Evolutionary conservation across 495 filamentous ascomycete species (phyloP), one percentile per base, ranked within the genome.

Genomic region (Aspergillus sparsus): DNA sequence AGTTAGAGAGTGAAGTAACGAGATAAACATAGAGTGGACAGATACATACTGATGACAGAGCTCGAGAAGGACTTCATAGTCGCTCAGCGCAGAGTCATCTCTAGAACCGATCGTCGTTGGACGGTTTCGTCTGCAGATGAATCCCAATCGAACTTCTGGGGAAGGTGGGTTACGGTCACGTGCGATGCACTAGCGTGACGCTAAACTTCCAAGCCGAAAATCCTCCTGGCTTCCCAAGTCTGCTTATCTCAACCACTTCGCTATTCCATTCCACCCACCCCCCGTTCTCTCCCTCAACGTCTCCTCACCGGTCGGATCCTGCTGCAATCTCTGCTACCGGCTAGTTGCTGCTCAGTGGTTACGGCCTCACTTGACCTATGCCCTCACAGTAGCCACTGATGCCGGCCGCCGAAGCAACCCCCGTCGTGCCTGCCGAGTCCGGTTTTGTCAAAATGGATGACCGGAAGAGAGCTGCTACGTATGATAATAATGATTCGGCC

Each of bases 391-490:
- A 77, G 71, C 76, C 81, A 86, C 88, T 89, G 79, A 91, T 91
- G 89, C 87, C 87, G 85, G 81, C 87, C 83, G 82, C 86, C 74
- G 87, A 89, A 77, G 83, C 85, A 65, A 79, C 82, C 72, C 81
- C 87, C 74, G 81, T 87, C 76, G 76, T 80, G 80, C 83, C 89
- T 82, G 82, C 84, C 78, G 79, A 86, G 70, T 77, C 84, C 78
- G 83, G 77, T 81, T 82, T 86, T 75, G 80, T 87, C 83, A 96
- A 92, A 83, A 96, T 96, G 92, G 92, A 97, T 81, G 91, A 96
- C 81, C 91, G 92, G 85, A 97, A 96, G 82, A 85, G 92, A 84
- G 87, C 90, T 66, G 88, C 91, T 62, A 78, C 84, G 55, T 77
- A 80, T 70, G 87, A 85, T 65, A 77, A 84, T 69, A 91, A 93